A percentile compares a stretch with the other conserved stretches of the same genome.
Conservation (phyloP, 164 flowering plant genomes). For the Tetracentron sinense region DNA sequence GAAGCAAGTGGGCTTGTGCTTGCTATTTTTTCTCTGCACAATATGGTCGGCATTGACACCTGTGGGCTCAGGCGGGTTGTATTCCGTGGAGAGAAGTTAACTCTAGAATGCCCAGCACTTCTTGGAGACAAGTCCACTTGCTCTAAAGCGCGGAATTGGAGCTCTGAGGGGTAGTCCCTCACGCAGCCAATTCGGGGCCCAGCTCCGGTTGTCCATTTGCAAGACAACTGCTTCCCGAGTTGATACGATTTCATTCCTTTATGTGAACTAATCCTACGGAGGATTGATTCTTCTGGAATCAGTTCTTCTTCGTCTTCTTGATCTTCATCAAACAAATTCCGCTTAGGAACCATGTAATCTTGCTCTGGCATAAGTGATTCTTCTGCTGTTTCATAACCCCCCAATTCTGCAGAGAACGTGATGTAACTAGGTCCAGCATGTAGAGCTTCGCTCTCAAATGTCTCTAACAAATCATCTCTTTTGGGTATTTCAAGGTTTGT, state of each 20-base stretch:
- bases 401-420: slow-evolving; percentile 13
- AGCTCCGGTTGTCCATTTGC: slow-evolving; percentile 64
- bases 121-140: slow-evolving; percentile 52
- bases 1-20: slow-evolving; percentile 21
- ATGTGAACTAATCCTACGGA: slow-evolving; percentile 51
- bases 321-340: slow-evolving; percentile 43
- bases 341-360: slow-evolving; percentile 40
- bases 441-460: slow-evolving; percentile 12
- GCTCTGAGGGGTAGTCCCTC: slow-evolving; percentile 56
- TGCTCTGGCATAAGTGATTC: slow-evolving; percentile 37
- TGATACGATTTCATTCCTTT: slow-evolving; percentile 50
- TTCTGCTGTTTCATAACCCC: slow-evolving; percentile 57
- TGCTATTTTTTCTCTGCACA: slow-evolving; percentile 13
- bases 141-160: slow-evolving; percentile 45
- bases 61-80: slow-evolving; percentile 9
- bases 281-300: slow-evolving; percentile 44
- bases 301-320: slow-evolving; percentile 32
- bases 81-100: slow-evolving; percentile 14
- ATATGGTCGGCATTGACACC: slow-evolving; percentile 6
- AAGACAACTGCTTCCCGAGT: slow-evolving; percentile 41
- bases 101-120: not conserved
- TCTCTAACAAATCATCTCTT: slow-evolving; percentile 24
- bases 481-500: slow-evolving; percentile 43
- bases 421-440: not conserved
- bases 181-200: slow-evolving; percentile 68